Conservation (phyloP, 2,329 filamentous ascomycete genomes). For the Ceratocystis albifundus region DNA sequence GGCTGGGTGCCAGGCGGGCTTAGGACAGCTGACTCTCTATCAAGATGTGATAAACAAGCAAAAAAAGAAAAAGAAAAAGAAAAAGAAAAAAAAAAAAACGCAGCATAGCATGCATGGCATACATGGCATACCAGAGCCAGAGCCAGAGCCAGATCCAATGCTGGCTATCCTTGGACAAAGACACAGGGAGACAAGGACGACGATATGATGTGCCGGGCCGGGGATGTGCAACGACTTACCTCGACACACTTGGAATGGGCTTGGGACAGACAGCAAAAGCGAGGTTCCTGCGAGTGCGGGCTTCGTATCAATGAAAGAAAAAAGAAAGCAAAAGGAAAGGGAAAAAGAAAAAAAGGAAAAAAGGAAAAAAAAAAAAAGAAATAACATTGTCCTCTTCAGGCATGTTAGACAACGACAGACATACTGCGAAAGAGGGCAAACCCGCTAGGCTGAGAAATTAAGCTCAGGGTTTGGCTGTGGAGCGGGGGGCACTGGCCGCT, state of each 20-base stretch:
- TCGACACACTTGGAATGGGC: neutral
- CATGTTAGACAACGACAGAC: neutral
- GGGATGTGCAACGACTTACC: neutral
- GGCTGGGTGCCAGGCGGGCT: neutral
- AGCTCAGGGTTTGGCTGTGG: neutral
- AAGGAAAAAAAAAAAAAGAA: slow-evolving; percentile 9
- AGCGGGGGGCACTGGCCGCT: neutral
- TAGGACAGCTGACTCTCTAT: neutral
- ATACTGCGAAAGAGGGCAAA: neutral
- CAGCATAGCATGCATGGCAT: neutral
- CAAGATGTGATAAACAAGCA: neutral
- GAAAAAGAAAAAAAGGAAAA: neutral
- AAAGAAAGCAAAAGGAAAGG: neutral
- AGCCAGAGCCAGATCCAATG: neutral
- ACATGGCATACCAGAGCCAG: neutral
- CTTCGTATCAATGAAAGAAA: neutral
- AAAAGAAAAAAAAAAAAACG: too few species aligned
- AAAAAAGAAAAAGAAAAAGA: too few species aligned
- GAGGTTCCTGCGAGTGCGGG: neutral
- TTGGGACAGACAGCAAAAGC: neutral
- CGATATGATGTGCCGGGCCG: neutral
- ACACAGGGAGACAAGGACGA: neutral
- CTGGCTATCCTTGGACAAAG: neutral
- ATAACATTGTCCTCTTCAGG: neutral
- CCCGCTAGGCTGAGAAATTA: neutral